Conservation (phyloP, 1,284 basidiomycete species). For the Volvariella volvacea region DNA sequence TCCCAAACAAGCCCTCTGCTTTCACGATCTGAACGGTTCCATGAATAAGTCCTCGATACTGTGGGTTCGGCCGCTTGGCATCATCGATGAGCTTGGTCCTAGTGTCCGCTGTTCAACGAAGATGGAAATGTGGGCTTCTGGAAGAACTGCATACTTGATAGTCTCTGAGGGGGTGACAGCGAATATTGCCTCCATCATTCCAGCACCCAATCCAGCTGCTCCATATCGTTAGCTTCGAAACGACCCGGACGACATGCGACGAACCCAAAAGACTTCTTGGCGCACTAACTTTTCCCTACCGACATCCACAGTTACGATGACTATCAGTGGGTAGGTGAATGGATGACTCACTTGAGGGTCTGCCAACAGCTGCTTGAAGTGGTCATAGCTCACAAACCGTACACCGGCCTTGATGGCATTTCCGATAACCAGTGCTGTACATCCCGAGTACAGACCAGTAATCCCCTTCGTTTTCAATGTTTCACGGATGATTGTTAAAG, state of each 20-base stretch:
- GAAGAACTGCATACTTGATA: slow-evolving; percentile 71
- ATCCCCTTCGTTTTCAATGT: slow-evolving; percentile 73
- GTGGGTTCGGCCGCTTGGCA: slow-evolving; percentile 76
- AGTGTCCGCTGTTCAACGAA: slow-evolving; percentile 5
- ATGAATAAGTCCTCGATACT: slow-evolving; percentile 85
- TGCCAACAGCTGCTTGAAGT: slow-evolving; percentile 82
- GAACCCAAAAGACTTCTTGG: slow-evolving; percentile 76
- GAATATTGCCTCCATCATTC: slow-evolving; percentile 90
- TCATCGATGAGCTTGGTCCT: slow-evolving; percentile 99
- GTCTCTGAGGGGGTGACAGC: slow-evolving; percentile 98
- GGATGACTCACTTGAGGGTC: slow-evolving; percentile 64
- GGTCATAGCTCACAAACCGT: slow-evolving; percentile 91
- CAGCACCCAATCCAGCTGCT: slow-evolving; percentile 87
- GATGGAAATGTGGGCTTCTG: not conserved
- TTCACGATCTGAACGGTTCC: slow-evolving; percentile 79
- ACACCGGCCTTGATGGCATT: slow-evolving; percentile 92
- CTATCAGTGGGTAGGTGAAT: slow-evolving; percentile 4
- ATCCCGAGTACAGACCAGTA: slow-evolving; percentile 80
- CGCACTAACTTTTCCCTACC: slow-evolving; percentile 83
- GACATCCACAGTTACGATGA: slow-evolving; percentile 5
- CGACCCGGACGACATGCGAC: slow-evolving; percentile 12
- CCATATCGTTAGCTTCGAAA: slow-evolving; percentile 2
- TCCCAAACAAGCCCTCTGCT: slow-evolving; percentile 76
- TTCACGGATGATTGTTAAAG: slow-evolving; percentile 60
- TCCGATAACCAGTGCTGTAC: slow-evolving; percentile 82